A percentile compares a stretch with the other conserved stretches of the same genome.
Evolutionary conservation across 768 basidiomycete genomes (phyloP).

Genomic region (Pholiota molesta): DNA sequence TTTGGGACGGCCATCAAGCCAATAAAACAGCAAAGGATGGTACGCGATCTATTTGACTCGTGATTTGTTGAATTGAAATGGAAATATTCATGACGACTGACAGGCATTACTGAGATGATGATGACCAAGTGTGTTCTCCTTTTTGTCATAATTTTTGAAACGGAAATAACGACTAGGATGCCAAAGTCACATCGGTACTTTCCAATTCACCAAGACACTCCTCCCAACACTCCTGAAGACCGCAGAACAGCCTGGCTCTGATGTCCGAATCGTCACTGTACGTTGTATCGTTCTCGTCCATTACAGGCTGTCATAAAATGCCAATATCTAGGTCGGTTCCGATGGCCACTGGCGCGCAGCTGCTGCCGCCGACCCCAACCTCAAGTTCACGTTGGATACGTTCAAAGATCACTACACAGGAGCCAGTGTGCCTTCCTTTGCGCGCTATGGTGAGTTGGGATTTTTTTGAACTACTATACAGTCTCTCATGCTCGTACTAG

Average conservation of each 20-base stretch:
- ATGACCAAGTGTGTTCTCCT: conserved; percentile 14
- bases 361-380: conserved; percentile 11
- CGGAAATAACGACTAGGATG: not conserved
- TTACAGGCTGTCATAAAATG: not conserved
- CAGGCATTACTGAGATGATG: conserved; percentile 16
- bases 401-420: conserved; percentile 15
- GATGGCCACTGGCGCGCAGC: not conserved
- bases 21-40: conserved; percentile 9
- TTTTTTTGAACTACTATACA: too few relatives aligned
- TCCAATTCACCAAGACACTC: conserved; percentile 19
- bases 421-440: conserved; percentile 9
- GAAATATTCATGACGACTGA: not conserved
- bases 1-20: not conserved
- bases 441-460: conserved; percentile 12
- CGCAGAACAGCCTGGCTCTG: conserved; percentile 15
- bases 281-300: not conserved
- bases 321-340: conserved; percentile 6
- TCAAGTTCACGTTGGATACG: conserved; percentile 12
- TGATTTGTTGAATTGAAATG: not conserved
- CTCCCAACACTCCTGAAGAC: conserved; percentile 21
- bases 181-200: conserved; percentile 19
- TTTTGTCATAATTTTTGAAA: too few relatives aligned
- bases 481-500: not conserved
- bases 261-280: conserved; percentile 21
- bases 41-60: not conserved